Percentiles rank a stretch among this genome's conserved stretches.
Conservation (phyloP, 345 rosid species). For the Moringa oleifera region DNA sequence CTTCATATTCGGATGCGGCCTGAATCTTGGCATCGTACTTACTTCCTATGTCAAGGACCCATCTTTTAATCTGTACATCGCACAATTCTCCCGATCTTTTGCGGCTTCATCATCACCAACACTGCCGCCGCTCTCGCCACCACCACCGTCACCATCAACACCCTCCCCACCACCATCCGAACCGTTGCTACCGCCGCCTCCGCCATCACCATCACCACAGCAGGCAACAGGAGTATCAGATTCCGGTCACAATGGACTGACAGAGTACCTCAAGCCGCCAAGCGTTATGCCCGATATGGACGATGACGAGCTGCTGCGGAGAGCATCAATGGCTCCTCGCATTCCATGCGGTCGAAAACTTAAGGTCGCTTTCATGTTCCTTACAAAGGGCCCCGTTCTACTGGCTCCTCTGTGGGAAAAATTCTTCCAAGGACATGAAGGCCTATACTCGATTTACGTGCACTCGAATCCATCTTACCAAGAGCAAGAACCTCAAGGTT, state of each 20-base stretch:
- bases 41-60: conserved; percentile 38
- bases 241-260: conserved; percentile 19
- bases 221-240: not conserved
- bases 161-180: conserved; percentile 13
- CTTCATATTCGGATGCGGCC: conserved; percentile 46
- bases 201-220: not conserved
- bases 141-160: no score
- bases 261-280: conserved; percentile 36
- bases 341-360: conserved; percentile 52
- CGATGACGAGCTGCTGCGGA: conserved; percentile 68
- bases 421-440: conserved; percentile 67
- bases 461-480: conserved; percentile 59
- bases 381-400: conserved; percentile 61
- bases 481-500: conserved; percentile 30
- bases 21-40: conserved; percentile 49
- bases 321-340: conserved; percentile 53
- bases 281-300: conserved; percentile 54
- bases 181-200: not conserved
- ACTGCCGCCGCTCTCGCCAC: no score
- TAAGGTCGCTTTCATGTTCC: conserved; percentile 81
- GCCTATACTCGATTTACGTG: conserved; percentile 54
- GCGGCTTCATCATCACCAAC: conserved; percentile 13
- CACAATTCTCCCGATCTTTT: conserved; percentile 21
- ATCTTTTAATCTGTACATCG: conserved; percentile 24
- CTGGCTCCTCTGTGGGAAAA: conserved; percentile 81